Base-by-base conservation (phyloP, 805 yeast genomes). In the Suhomyces vadensis region DNA sequence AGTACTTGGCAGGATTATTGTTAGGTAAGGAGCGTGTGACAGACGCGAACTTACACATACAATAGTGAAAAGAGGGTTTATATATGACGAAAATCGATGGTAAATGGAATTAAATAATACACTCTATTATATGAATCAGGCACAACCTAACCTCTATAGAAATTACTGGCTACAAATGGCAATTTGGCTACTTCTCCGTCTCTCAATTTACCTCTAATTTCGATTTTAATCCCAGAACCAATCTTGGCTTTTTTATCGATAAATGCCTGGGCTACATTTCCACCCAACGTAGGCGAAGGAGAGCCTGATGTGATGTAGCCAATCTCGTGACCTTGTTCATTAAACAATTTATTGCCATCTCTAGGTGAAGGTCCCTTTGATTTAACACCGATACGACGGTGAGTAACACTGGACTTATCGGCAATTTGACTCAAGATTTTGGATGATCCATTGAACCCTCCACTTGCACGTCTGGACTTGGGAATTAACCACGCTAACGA, bases 361-460 rank as follows among this genome's bases (percentile, higher is more conserved):
- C 99, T 82, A 24, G 98, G 97, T 1, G 99, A 89, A 8, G 98
- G 97, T 1, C 98, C 97, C 51, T 75, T 77, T 6, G 84, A 79
- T 9, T 67, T 63, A 55, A 86, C 74, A 2, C 97, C 98, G 10
- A 89, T 85, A 58, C 99, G 82, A 46, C 74, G 67, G 22, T 47
- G 51, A 40, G 80, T 74, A 21, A 80, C 79, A 27, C 71, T 63
- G 3, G 74, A 64, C 62, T 89, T 87, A 51, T 87, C 83, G 37
- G 75, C 71, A 42, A 94, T 61, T 65, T 91, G 97, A 4, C 71
- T 68, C 48, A 88, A 69, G 42, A 94, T 87, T 55, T 70, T 79
- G 9, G 73, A 70, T 31, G 83, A 75, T 22, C 99, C 99, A 58
- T 91, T 88, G 75, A 91, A 94, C 3, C 65, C 65, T 0, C 71